A percentile compares a stretch with the other conserved stretches of the same genome.
phyloP scores from a whole-genome alignment of 768 basidiomycete genomes.

The Suillus subaureus region DNA sequence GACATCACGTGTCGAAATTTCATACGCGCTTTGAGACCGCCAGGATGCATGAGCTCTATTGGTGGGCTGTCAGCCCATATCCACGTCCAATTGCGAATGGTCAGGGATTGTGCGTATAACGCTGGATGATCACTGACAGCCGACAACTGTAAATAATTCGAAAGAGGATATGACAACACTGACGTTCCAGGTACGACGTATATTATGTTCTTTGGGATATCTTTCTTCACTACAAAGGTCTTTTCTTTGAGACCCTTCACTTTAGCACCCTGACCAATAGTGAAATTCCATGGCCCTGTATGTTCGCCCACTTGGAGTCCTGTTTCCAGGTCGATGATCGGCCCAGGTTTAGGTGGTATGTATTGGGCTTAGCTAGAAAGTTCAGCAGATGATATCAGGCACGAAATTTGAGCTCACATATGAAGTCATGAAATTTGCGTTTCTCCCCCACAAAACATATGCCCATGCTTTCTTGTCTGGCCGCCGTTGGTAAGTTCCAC shows the following conservation, averaged over 20 bases:
- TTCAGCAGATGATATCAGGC: neutral
- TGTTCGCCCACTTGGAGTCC: slow-evolving; percentile 64
- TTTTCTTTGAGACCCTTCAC: slow-evolving; percentile 60
- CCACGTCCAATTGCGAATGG: slow-evolving; percentile 65
- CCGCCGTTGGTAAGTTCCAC: slow-evolving; percentile 68
- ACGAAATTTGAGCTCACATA: slow-evolving; percentile 46
- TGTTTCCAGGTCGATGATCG: slow-evolving; percentile 59
- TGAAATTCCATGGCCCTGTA: slow-evolving; percentile 80
- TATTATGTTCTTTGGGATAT: slow-evolving; percentile 61
- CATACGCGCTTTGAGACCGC: slow-evolving; percentile 51
- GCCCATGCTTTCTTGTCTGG: slow-evolving; percentile 87
- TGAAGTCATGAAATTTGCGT: slow-evolving; percentile 67
- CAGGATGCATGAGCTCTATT: slow-evolving; percentile 36
- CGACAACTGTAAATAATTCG: neutral
- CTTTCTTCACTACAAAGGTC: slow-evolving; percentile 78
- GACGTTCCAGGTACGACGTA: slow-evolving; percentile 76
- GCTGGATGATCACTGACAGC: slow-evolving; percentile 58
- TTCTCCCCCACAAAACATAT: slow-evolving; percentile 93
- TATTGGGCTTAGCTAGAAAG: slow-evolving; percentile 63
- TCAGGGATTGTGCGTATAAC: slow-evolving; percentile 45
- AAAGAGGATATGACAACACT: slow-evolving; percentile 21
- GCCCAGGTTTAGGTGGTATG: slow-evolving; percentile 66
- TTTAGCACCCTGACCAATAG: slow-evolving; percentile 80
- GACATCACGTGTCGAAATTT: slow-evolving; percentile 76
- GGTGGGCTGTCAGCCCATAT: slow-evolving; percentile 72